Evolutionary conservation across 495 filamentous ascomycete genomes (phyloP).

Genomic region (Chaetomium tenue): DNA sequence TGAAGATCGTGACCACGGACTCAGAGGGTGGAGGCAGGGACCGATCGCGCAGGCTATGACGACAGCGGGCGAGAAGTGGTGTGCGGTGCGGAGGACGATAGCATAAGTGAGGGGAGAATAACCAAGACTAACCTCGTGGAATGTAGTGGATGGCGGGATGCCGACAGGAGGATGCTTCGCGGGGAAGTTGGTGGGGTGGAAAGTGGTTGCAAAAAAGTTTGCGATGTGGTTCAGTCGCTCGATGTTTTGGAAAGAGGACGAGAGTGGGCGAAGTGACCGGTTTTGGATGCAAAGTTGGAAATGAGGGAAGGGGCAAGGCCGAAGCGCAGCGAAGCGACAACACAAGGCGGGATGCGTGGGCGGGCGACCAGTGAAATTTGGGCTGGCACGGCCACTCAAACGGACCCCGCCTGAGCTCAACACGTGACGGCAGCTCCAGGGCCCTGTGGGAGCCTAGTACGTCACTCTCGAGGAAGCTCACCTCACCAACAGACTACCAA

Average conservation of each 20-base stretch:
- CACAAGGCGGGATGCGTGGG: constrained; percentile 40
- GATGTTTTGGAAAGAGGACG: constrained; percentile 33
- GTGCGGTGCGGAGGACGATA: constrained; percentile 22
- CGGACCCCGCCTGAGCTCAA: constrained; percentile 22
- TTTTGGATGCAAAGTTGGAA: constrained; percentile 44
- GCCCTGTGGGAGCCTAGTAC: constrained; percentile 13
- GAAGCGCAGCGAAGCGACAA: constrained; percentile 35
- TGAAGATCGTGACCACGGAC: constrained; percentile 16
- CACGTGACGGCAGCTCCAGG: constrained; percentile 26
- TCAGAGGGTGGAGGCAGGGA: constrained; percentile 20
- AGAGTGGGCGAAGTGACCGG: constrained; percentile 28
- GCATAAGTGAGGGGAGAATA: constrained; percentile 24
- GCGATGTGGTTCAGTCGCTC: constrained; percentile 26
- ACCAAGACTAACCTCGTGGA: constrained; percentile 32
- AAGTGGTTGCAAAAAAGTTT: constrained; percentile 20
- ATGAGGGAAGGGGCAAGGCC: constrained; percentile 42
- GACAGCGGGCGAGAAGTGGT: constrained; percentile 30
- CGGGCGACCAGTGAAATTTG: constrained; percentile 32
- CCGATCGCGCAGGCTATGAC: constrained; percentile 40
- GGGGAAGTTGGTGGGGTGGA: constrained; percentile 19
- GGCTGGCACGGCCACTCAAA: constrained; percentile 28
- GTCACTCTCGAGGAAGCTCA: constrained; percentile 14
- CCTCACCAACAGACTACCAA: background rate
- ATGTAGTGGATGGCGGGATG: constrained; percentile 19
- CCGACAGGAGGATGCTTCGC: background rate